phyloP scores from a whole-genome alignment of 1,284 basidiomycete species.

The Anthracocystis setariae region DNA sequence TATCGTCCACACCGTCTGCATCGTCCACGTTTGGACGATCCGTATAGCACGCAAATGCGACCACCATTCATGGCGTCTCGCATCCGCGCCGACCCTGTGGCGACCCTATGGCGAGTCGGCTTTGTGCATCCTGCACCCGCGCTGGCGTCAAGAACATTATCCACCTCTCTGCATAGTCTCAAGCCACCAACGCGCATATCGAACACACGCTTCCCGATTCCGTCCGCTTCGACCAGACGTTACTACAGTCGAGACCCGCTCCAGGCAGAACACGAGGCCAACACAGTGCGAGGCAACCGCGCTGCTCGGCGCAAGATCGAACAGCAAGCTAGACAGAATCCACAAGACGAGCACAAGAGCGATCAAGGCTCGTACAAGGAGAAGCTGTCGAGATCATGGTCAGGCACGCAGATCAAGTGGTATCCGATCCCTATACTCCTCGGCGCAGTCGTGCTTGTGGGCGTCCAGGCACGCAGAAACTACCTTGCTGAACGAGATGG shows the following conservation, averaged over 20 bases:
- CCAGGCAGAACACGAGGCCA: constrained; percentile 58
- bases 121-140: background rate
- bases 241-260: constrained; percentile 55
- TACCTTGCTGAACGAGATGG: constrained; percentile 65
- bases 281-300: constrained; percentile 60
- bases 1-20: too few relatives aligned
- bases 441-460: constrained; percentile 62
- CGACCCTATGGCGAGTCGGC: constrained; percentile 8
- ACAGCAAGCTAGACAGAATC: constrained; percentile 20
- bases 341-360: constrained; percentile 12
- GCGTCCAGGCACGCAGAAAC: constrained; percentile 77
- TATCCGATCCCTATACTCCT: constrained; percentile 92
- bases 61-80: constrained; percentile 23
- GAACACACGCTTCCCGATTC: background rate
- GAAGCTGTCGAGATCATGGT: constrained; percentile 77
- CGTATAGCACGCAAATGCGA: constrained; percentile 13
- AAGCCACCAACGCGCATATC: background rate
- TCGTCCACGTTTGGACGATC: background rate
- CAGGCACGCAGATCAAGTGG: constrained; percentile 89
- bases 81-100: constrained; percentile 13
- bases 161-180: background rate
- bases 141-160: constrained; percentile 1
- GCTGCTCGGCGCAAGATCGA: constrained; percentile 36
- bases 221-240: constrained; percentile 8
- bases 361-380: constrained; percentile 21